Percentiles rank a stretch among this genome's conserved stretches.
Evolutionary conservation across 305 asterid genomes (phyloP).

Genomic region (Fraxinus sp.): DNA sequence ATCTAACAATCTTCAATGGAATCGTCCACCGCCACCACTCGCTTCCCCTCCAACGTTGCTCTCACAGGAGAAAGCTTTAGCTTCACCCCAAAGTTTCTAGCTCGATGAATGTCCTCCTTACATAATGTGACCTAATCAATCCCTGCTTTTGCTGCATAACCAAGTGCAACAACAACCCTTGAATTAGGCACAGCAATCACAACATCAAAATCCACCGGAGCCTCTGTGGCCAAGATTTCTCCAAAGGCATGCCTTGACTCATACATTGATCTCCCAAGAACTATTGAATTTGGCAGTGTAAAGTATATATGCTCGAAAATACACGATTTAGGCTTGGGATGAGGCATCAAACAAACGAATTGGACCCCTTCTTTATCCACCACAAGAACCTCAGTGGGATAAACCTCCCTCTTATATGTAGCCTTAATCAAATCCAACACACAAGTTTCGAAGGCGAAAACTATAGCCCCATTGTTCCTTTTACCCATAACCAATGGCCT

Average conservation of each 20-base stretch:
- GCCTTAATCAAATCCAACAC: conserved; percentile 84
- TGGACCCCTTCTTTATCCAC: conserved; percentile 70
- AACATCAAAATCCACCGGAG: conserved; percentile 63
- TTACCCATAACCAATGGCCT: conserved; percentile 94
- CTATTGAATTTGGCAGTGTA: conserved; percentile 46
- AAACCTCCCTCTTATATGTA: conserved; percentile 56
- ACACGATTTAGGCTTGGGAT: conserved; percentile 49
- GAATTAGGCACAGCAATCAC: conserved; percentile 67
- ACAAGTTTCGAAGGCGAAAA: conserved; percentile 85
- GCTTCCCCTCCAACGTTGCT: conserved; percentile 82
- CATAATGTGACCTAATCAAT: conserved; percentile 77
- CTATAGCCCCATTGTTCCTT: conserved; percentile 74
- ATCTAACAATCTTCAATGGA: conserved; percentile 81
- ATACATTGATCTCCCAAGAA: conserved; percentile 54
- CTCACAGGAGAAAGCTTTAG: conserved; percentile 76
- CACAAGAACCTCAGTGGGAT: conserved; percentile 56
- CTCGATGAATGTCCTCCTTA: conserved; percentile 82
- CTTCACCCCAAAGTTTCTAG: conserved; percentile 62
- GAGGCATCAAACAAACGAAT: conserved; percentile 58
- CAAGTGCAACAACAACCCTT: conserved; percentile 61
- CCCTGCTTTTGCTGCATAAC: conserved; percentile 62
- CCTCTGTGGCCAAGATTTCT: conserved; percentile 45
- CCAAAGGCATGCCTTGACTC: conserved; percentile 50
- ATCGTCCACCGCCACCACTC: conserved; percentile 93
- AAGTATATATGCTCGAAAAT: conserved; percentile 68